A percentile compares a stretch with the other conserved stretches of the same genome.
phyloP scores from a whole-genome alignment of 192 early-diverging fungal genomes.

The Dissophora ornata region DNA sequence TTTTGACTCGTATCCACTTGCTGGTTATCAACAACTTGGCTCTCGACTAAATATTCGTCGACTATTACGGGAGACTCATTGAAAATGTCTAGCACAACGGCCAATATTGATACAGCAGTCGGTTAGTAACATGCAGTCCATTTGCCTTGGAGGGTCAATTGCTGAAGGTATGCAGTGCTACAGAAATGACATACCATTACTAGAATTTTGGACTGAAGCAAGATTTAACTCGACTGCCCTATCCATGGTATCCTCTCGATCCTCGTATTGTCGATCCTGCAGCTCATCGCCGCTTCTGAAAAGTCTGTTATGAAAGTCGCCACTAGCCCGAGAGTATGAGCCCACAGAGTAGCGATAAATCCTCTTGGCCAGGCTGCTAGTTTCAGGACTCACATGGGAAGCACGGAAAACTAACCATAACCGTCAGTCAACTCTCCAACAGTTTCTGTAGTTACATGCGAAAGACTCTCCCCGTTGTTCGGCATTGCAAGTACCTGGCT shows the following conservation, averaged over 20 bases:
- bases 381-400: constrained; percentile 42
- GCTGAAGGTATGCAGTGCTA: too few species aligned
- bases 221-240: neutral
- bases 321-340: constrained; percentile 8
- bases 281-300: neutral
- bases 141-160: too few species aligned
- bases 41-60: neutral
- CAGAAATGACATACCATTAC: constrained; percentile 6
- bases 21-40: neutral
- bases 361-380: constrained; percentile 38
- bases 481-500: too few species aligned
- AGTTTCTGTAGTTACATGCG: too few species aligned
- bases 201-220: constrained; percentile 2
- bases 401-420: constrained; percentile 25
- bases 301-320: constrained; percentile 5
- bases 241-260: constrained; percentile 11
- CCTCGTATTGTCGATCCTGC: constrained; percentile 2
- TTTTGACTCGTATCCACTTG: neutral
- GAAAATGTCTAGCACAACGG: neutral
- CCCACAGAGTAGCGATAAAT: constrained; percentile 37
- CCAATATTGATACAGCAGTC: neutral
- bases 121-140: too few species aligned
- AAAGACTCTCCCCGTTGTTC: too few species aligned
- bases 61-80: neutral
- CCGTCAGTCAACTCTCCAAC: neutral